These are phyloP conservation scores for Xylaria intraflava DNA, from an alignment of 495 filamentous ascomycete species.

Conservation along the genomic window DNA sequence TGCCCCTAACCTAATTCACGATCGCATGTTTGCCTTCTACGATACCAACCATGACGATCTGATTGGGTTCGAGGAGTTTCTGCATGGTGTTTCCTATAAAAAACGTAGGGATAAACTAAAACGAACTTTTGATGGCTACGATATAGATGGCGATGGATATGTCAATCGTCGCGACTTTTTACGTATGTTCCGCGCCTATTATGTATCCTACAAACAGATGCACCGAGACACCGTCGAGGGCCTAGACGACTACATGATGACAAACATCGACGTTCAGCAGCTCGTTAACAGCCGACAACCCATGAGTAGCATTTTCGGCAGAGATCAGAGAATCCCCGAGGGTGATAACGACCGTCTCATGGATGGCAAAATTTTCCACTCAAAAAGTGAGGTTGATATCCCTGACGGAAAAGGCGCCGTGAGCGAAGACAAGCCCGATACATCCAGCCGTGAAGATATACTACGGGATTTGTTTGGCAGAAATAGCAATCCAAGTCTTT, in stretches of 20 bases:
- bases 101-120: conserved; percentile 68
- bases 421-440: conserved; percentile 37
- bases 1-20: conserved; percentile 82
- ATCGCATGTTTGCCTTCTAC: conserved; percentile 95
- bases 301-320: conserved; percentile 64
- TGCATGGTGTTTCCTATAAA: conserved; percentile 74
- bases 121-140: conserved; percentile 81
- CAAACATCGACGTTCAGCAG: conserved; percentile 62
- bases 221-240: conserved; percentile 76
- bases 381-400: conserved; percentile 57
- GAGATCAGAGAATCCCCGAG: conserved; percentile 53
- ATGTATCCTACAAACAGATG: conserved; percentile 76
- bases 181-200: conserved; percentile 84
- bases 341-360: conserved; percentile 51
- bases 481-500: conserved; percentile 28
- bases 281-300: conserved; percentile 70
- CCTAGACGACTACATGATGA: conserved; percentile 72
- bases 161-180: conserved; percentile 85
- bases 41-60: conserved; percentile 81
- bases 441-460: conserved; percentile 34
- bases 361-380: conserved; percentile 56
- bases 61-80: conserved; percentile 91
- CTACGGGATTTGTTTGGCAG: conserved; percentile 34
- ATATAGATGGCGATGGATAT: conserved; percentile 84
- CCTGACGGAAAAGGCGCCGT: conserved; percentile 39